These are phyloP conservation scores for Ogataea paradorogensis DNA, from an alignment of 805 yeast genomes.

Conservation along the genomic window DNA sequence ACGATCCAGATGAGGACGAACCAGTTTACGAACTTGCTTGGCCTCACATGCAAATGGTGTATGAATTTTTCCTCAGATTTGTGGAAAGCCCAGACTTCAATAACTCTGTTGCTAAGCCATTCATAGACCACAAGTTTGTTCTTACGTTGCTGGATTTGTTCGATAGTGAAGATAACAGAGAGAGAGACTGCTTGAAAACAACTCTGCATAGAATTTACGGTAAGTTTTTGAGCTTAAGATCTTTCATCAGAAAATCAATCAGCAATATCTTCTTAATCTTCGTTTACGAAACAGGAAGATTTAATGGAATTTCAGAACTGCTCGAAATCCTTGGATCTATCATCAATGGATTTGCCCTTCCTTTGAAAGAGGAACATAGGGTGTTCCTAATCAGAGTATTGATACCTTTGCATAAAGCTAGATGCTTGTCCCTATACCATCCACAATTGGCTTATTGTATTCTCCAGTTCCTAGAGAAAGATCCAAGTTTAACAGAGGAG, in stretches of 20 bases:
- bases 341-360: constrained; percentile 96
- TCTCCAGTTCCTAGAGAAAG: constrained; percentile 94
- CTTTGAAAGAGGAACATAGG: constrained; percentile 95
- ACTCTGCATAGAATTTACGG: constrained; percentile 96
- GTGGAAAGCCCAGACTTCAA: constrained; percentile 94
- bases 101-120: constrained; percentile 89
- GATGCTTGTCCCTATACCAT: constrained; percentile 84
- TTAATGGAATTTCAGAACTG: constrained; percentile 93
- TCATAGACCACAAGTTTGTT: constrained; percentile 88
- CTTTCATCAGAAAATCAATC: constrained; percentile 87
- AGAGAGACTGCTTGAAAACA: constrained; percentile 91
- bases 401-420: constrained; percentile 89
- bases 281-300: constrained; percentile 91
- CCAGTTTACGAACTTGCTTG: constrained; percentile 95
- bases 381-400: constrained; percentile 81
- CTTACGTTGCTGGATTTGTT: constrained; percentile 79
- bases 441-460: constrained; percentile 97
- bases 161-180: constrained; percentile 95
- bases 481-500: constrained; percentile 87
- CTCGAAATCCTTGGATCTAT: constrained; percentile 94
- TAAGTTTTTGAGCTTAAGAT: constrained; percentile 82
- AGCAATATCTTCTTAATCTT: constrained; percentile 91
- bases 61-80: constrained; percentile 89
- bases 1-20: constrained; percentile 98
- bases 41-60: constrained; percentile 98